Conservation (phyloP, 129 eudicot genomes). For the Mikania micrantha region DNA sequence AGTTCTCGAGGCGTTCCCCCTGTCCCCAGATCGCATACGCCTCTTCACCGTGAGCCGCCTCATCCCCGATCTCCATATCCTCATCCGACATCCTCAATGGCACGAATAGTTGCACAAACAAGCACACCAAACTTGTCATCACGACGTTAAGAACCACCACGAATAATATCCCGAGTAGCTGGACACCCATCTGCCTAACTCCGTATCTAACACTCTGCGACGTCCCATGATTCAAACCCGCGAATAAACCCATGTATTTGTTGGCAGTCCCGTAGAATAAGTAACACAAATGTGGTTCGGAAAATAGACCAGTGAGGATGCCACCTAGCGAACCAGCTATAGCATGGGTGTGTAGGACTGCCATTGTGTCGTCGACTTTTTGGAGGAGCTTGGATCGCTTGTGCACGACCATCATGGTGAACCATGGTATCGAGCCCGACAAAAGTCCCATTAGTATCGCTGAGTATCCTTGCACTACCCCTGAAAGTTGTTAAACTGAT, state of each 20-base stretch:
- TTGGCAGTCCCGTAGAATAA: background rate
- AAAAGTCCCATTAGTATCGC: conserved; percentile 3
- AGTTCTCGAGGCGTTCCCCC: conserved; percentile 5
- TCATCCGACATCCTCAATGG: conserved; percentile 11
- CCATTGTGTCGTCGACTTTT: conserved; percentile 5
- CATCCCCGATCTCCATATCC: conserved; percentile 8
- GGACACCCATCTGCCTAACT: conserved; percentile 1
- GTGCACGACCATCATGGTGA: conserved; percentile 13
- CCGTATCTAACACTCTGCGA: background rate
- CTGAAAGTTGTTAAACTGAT: background rate
- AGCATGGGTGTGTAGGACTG: conserved; percentile 10
- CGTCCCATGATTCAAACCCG: background rate
- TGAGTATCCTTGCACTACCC: conserved; percentile 7
- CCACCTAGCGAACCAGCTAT: conserved; percentile 6
- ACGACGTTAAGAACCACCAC: background rate
- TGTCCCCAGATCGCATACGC: conserved; percentile 7
- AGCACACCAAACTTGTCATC: conserved; percentile 10
- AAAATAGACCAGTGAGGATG: conserved; percentile 1
- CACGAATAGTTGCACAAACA: conserved; percentile 7
- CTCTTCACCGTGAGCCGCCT: conserved; percentile 11
- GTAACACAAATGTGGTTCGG: background rate
- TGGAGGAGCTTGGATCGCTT: conserved; percentile 9
- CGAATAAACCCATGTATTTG: conserved; percentile 7
- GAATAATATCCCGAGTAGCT: conserved; percentile 1
- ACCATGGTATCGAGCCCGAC: conserved; percentile 8